Base-by-base conservation (phyloP, 768 basidiomycete species). In the Neoboletus brunneissimus region DNA sequence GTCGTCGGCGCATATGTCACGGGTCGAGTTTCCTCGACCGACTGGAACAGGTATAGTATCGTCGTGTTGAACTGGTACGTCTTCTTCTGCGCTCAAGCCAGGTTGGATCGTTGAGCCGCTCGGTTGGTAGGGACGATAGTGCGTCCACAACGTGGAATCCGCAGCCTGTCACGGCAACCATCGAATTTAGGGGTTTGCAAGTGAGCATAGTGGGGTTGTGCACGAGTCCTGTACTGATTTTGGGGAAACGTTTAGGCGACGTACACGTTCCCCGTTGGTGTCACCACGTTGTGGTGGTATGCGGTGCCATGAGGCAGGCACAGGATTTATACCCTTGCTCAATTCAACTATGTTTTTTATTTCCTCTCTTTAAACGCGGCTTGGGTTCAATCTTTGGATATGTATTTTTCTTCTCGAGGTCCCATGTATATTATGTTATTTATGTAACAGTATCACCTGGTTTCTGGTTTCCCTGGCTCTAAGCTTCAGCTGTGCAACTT, bases 231-330 rank as follows among this genome's bases (percentile, higher is more conserved):
- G 32, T 53, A 29, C 42, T 64, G 32, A 61, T 29, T 12, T 34
- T 16, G 34, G 34, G 3, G 22, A 47, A 31, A 35, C 5, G 10
- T 15, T 34, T 50, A 81, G 83, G 89, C 87, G 4, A 80, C 75
- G 1, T 87, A 88, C 67, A 88, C 86, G 3, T 91, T 91, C 75
- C 88, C 88, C 2, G 87, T 89, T 15, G 89, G 89, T 27, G 83
- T 90, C 27, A 80, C 79, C 47, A 81, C 80, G 45, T 66, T 81
- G 45, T 79, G 77, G 79, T 81, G 79, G 80, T 81, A 78, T 60
- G 77, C 71, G 23, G 1, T 16, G 13, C 49, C 58, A 27, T 60
- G 53, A 67, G 42, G 53, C 15, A 3, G 32, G 53, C 15, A 25
- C 20, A 12, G 38, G 29, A 55, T 44, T 27, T 12, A 50, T 52